Base-by-base conservation (phyloP, 805 yeast genomes). In the Ogataea paradorogensis region DNA sequence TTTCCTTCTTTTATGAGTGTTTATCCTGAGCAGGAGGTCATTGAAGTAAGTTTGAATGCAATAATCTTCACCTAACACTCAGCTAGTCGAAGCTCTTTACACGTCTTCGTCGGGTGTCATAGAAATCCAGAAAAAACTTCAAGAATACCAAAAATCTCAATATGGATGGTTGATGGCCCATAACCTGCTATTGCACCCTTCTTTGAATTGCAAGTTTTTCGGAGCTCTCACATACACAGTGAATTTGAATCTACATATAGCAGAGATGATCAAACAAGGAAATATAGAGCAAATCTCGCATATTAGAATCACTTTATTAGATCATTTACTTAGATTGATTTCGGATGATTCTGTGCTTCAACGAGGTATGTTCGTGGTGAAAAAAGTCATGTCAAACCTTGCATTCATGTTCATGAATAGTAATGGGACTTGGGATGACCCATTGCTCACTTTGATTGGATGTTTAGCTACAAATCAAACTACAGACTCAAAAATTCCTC, bases 161-260 rank as follows among this genome's bases (percentile, higher is more conserved):
- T 52, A 70, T 34, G 91, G 87, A 1, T 70, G 78, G 64, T 47
- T 49, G 2, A 53, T 87, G 16, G 95, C 90, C 0, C 68, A 72
- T 25, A 49, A 61, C 27, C 65, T 87, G 15, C 62, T 87, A 7
- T 43, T 44, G 33, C 45, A 56, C 2, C 53, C 55, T 3, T 69
- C 75, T 1, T 49, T 64, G 30, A 74, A 74, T 42, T 75, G 80
- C 46, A 77, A 79, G 53, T 87, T 82, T 57, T 82, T 87, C 53
- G 96, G 95, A 0, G 95, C 95, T 0, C 69, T 84, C 42, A 87
- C 95, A 0, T 79, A 77, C 43, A 74, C 87, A 0, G 93, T 87
- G 4, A 67, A 72, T 47, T 59, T 83, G 30, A 77, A 75, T 43
- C 55, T 43, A 9, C 47, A 50, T 30, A 7, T 42, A 1, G 22